These are phyloP conservation scores for Plasmodium fragile DNA, from an alignment of 169 alveolate genomes.

Conservation along the genomic window DNA sequence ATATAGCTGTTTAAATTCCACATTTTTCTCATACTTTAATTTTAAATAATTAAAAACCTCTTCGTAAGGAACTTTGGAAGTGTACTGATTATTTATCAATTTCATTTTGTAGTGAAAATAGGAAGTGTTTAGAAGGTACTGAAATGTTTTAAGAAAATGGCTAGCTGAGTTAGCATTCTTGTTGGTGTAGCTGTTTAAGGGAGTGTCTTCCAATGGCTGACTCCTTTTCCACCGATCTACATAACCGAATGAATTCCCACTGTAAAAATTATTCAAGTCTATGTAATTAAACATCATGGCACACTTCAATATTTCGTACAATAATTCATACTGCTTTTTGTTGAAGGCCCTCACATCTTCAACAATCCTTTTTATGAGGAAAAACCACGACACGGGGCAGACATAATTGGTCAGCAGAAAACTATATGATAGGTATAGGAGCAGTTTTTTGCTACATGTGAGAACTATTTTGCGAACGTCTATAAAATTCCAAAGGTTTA, in stretches of 20 bases:
- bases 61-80: conserved; percentile 69
- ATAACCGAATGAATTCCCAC: neutral
- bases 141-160: conserved; percentile 48
- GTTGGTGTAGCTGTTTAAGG: neutral
- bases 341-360: conserved; percentile 65
- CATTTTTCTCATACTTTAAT: conserved; percentile 65
- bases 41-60: conserved; percentile 63
- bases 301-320: conserved; percentile 73
- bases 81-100: conserved; percentile 60
- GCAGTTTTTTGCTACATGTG: conserved; percentile 50
- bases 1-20: conserved; percentile 62
- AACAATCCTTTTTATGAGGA: conserved; percentile 67
- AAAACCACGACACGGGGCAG: conserved; percentile 57
- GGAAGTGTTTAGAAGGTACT: conserved; percentile 53
- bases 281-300: conserved; percentile 41
- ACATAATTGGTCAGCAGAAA: conserved; percentile 64
- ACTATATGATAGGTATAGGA: conserved; percentile 67
- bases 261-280: conserved; percentile 58
- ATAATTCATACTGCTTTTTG: conserved; percentile 58
- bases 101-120: conserved; percentile 67
- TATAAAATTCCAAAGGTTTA: conserved; percentile 47
- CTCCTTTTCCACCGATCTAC: neutral
- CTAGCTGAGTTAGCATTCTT: neutral
- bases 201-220: neutral
- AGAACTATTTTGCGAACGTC: conserved; percentile 62